These are phyloP conservation scores for Osmozyma mogii DNA, from an alignment of 805 yeast genomes.

Conservation along the genomic window DNA sequence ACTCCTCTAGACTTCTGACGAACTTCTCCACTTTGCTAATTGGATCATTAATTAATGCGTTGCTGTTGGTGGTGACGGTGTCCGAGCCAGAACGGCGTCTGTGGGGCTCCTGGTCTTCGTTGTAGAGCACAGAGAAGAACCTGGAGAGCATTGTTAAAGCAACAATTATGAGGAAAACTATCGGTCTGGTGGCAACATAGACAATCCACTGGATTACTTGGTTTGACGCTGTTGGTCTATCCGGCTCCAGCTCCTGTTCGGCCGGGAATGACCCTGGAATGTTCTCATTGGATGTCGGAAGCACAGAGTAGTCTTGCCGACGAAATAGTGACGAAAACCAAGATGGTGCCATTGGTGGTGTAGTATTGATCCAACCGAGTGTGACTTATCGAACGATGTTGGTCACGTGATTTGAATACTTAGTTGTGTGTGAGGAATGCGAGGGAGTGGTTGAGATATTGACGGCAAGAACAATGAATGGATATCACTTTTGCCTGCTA, in stretches of 20 bases:
- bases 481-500: no score
- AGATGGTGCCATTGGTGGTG: no score
- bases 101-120: conserved; percentile 13
- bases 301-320: no score
- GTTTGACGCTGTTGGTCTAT: conserved; percentile 10
- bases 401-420: no score
- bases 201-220: conserved; percentile 6
- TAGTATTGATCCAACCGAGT: no score
- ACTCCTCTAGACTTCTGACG: conserved; percentile 44
- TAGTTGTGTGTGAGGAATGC: no score
- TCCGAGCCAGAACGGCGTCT: conserved; percentile 3
- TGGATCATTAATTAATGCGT: conserved; percentile 35
- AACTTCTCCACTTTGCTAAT: conserved; percentile 46
- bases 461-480: no score
- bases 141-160: conserved; percentile 17
- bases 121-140: conserved; percentile 17
- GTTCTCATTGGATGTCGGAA: conserved; percentile 1
- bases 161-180: conserved; percentile 16
- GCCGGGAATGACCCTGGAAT: conserved; percentile 19
- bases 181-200: conserved; percentile 17
- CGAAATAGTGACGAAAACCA: no score
- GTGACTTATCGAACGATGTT: no score
- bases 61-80: conserved; percentile 9
- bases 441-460: no score
- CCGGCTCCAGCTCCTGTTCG: conserved; percentile 8